phyloP scores from a whole-genome alignment of 1,139 yeast species.

The Debaryomycetaceae sp. region DNA sequence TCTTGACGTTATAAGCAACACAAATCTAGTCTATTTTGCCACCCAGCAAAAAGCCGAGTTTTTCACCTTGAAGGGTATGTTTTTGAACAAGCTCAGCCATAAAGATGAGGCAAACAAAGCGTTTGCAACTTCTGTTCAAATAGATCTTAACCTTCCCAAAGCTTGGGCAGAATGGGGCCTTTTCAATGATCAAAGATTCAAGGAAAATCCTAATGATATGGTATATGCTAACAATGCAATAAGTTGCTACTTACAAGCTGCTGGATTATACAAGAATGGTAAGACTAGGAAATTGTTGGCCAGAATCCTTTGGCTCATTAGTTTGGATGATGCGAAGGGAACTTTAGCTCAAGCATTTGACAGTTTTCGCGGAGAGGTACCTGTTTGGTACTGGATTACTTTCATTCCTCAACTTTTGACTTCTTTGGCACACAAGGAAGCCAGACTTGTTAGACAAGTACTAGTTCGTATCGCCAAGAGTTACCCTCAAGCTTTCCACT shows the following conservation, averaged over 20 bases:
- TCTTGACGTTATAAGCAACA: constrained; percentile 92
- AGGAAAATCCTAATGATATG: constrained; percentile 80
- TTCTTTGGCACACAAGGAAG: constrained; percentile 87
- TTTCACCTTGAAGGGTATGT: constrained; percentile 96
- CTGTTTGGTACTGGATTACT: constrained; percentile 99
- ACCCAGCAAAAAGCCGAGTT: constrained; percentile 98
- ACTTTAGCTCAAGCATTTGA: constrained; percentile 85
- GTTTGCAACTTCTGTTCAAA: constrained; percentile 95
- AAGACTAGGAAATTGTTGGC: constrained; percentile 87
- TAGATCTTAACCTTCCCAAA: constrained; percentile 88
- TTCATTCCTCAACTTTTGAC: constrained; percentile 92
- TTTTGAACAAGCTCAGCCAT: constrained; percentile 82
- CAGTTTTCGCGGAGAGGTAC: constrained; percentile 90
- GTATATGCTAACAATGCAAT: constrained; percentile 91
- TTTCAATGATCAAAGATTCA: constrained; percentile 85
- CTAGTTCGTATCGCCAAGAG: constrained; percentile 90
- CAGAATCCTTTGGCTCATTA: constrained; percentile 87
- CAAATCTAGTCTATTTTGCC: constrained; percentile 92
- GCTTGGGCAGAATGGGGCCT: constrained; percentile 99
- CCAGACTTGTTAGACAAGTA: constrained; percentile 80
- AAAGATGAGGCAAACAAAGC: constrained; percentile 97
- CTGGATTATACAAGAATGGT: constrained; percentile 90
- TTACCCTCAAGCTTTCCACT: constrained; percentile 95
- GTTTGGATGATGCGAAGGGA: constrained; percentile 84
- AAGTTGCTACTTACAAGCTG: constrained; percentile 95